Base-by-base conservation (phyloP, 345 rosid species). In the Acer yangbiense region DNA sequence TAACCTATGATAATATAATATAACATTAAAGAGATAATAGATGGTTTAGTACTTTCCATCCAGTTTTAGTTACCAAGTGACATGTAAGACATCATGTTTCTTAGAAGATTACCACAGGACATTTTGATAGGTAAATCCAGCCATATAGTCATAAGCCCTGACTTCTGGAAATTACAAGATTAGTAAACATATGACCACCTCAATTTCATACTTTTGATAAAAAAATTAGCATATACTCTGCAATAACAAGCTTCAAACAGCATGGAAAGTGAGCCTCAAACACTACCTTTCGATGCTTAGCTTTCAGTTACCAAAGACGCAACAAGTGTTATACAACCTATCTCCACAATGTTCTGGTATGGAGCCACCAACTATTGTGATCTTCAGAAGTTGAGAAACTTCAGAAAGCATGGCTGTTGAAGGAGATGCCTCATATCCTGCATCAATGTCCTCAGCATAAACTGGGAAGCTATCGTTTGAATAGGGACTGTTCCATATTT, bases 281-380 rank as follows among this genome's bases (percentile, higher is more conserved):
- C 32, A 39, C n/a, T 83, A 95, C 97, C 95, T 94, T 94, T 20
- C 95, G 88, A 70, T 96, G 99, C 90, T 94, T 96, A 78, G 94
- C 99, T 77, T 83, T 87, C 52, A 96, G 80, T 77, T 83, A 71
- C 91, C 92, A 84, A 94, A 94, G 74, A 92, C 86, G 29, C 99
- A 94, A 61, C 97, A 96, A 63, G 98, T 87, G 61, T 96, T 96
- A 69, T 91, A 94, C 86, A 96, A 79, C 71, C 78, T 80, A 85
- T 91, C 90, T 7, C 93, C 92, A 70, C 79, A 85, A 58, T 87
- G 85, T 78, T 94, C 98, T 0, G 97, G 97, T 8, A 92, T 87
- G 52, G 98, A 96, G 77, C 98, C 99, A 71, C 99, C 98, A 73
- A 96, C 86, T 48, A 96, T 83, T 23, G 98, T 94, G 80, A 96